phyloP scores from a whole-genome alignment of 371 early-diverging fungal species.

The Mortierella sp. region DNA sequence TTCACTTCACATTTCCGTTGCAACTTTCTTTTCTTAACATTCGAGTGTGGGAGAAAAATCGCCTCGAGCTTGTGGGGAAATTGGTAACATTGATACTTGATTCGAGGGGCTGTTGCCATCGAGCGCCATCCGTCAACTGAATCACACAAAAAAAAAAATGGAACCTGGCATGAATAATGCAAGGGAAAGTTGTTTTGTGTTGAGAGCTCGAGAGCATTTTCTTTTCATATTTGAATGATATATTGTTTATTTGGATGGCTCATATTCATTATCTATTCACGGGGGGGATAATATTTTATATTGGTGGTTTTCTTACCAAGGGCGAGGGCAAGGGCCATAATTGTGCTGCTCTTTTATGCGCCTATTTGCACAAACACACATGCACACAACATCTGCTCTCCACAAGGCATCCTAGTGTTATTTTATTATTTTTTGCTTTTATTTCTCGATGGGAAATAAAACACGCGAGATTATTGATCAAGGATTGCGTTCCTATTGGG shows the following conservation, averaged over 20 bases:
- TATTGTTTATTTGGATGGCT: conserved; percentile 3
- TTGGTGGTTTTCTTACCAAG: not conserved
- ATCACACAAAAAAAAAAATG: not conserved
- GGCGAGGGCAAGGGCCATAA: conserved; percentile 6
- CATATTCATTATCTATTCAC: conserved; percentile 20
- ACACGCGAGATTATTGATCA: conserved; percentile 40
- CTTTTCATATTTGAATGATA: conserved; percentile 12
- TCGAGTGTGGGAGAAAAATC: not conserved
- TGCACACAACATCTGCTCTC: conserved; percentile 4
- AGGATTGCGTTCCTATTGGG: conserved; percentile 33
- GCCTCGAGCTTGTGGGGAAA: not conserved
- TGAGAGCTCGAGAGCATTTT: not conserved
- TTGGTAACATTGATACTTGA: not conserved
- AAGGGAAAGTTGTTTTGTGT: not conserved
- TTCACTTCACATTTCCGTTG: not conserved
- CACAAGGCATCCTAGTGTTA: not conserved
- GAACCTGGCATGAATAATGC: not conserved
- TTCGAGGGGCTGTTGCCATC: not conserved
- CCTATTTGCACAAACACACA: not conserved
- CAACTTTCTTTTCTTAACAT: too few relatives aligned
- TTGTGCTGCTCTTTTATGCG: not conserved
- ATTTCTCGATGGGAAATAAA: conserved; percentile 3
- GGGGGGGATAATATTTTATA: conserved; percentile 2
- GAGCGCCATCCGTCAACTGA: not conserved
- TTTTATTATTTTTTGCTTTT: not conserved